Base-by-base conservation (phyloP, 2,329 filamentous ascomycete genomes). In the Aspergillus japonicus region DNA sequence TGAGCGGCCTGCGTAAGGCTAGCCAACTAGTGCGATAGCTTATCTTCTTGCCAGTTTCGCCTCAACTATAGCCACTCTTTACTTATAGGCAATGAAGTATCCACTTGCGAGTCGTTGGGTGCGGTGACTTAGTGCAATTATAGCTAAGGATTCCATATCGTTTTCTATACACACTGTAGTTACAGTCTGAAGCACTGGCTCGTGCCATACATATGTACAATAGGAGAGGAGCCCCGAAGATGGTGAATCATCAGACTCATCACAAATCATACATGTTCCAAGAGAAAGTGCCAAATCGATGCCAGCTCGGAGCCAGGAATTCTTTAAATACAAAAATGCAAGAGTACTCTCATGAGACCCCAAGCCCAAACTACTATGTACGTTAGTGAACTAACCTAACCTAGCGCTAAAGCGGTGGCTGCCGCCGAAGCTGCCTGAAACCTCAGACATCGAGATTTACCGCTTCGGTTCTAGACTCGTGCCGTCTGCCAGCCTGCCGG, bases 51-150 rank as follows among this genome's bases (percentile, higher is more conserved):
- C 42, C 42, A 54, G 51, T 31, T 29, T 35, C 52, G 52, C 44
- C 47, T 44, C 12, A 47, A 59, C 21, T 35, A 5, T 16, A 35
- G 62, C 61, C 8, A 29, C 2, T 29, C 26, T 8, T 29, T 3
- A 10, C 26, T 23, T 23, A 23, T 23, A 23, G 23, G 23, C 23
- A 23, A 23, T 23, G 23, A 23, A 23, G 23, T 23, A 59, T 59
- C 62, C 62, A 63, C 57, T 57, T 54, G 35, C 31, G 52, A 24
- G 50, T 52, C 47, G 48, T 44, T 59, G 35, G 48, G 26, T 47
- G 57, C 47, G 47, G n/a, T 26, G 33, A 53, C 14, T 51, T n/a
- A 24, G 31, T 39, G 39, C 52, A 54, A 54, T 53, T 24, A 54
- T 50, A 49, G 48, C 39, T 12, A 35, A 35, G 11, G 14, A 35